Evolutionary conservation across 192 early-diverging fungal species (phyloP).

Genomic region (Endogone sp.): DNA sequence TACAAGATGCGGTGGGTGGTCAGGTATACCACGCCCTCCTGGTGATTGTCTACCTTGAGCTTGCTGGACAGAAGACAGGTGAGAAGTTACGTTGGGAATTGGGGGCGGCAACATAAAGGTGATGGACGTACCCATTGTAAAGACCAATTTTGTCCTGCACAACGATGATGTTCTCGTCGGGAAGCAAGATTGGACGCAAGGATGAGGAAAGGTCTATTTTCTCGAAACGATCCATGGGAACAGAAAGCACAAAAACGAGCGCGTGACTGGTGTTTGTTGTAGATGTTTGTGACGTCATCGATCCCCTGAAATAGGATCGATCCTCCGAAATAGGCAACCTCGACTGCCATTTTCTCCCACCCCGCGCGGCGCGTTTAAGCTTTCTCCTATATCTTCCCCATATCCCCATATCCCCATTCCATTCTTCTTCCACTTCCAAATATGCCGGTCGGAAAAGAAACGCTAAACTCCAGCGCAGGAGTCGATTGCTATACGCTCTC

Average conservation of each 20-base stretch:
- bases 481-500: constrained; percentile 30
- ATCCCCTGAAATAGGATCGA: no score
- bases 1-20: constrained; percentile 78
- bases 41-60: constrained; percentile 53
- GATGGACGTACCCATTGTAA: constrained; percentile 58
- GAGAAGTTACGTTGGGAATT: no score
- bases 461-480: constrained; percentile 6
- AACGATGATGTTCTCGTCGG: constrained; percentile 46
- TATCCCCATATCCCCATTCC: background rate
- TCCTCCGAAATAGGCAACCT: background rate
- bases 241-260: no score
- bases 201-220: constrained; percentile 41
- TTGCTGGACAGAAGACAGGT: constrained; percentile 35
- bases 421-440: background rate
- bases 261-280: no score
- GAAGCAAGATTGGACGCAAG: constrained; percentile 47
- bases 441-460: background rate
- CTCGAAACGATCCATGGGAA: constrained; percentile 43
- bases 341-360: background rate
- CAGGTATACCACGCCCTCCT: constrained; percentile 71
- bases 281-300: no score
- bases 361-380: no score
- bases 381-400: no score
- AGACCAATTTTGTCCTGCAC: constrained; percentile 66
- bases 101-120: background rate